These are phyloP conservation scores for Daldinia childiae DNA, from an alignment of 495 filamentous ascomycete genomes.

Conservation along the genomic window DNA sequence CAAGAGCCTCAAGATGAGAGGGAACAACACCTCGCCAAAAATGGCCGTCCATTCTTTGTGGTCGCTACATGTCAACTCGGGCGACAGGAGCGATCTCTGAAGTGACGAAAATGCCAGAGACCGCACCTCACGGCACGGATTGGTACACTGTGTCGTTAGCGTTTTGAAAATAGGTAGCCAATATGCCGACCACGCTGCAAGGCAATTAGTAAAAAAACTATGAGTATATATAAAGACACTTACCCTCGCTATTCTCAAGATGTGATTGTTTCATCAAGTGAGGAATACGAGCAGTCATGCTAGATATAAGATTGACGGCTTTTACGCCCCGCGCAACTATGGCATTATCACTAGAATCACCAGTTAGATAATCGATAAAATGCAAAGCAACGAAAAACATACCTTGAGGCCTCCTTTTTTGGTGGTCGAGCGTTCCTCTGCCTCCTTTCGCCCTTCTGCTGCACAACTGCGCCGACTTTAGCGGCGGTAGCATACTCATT, in stretches of 20 bases:
- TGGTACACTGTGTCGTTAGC: conserved; percentile 88
- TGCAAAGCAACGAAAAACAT: conserved; percentile 25
- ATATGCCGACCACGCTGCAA: conserved; percentile 91
- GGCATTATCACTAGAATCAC: conserved; percentile 67
- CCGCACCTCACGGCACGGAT: conserved; percentile 93
- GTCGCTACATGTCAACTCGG: conserved; percentile 76
- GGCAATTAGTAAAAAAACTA: conserved; percentile 35
- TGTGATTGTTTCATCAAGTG: conserved; percentile 91
- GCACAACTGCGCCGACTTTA: conserved; percentile 78
- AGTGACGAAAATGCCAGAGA: conserved; percentile 87
- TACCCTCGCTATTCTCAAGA: conserved; percentile 85
- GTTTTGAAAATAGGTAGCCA: conserved; percentile 95
- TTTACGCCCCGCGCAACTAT: conserved; percentile 80
- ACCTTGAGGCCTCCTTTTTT: conserved; percentile 70
- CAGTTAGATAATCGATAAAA: conserved; percentile 29
- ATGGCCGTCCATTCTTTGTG: conserved; percentile 94
- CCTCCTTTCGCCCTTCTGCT: conserved; percentile 81
- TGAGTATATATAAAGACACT: conserved; percentile 21
- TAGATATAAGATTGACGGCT: conserved; percentile 80
- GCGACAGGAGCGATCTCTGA: conserved; percentile 84
- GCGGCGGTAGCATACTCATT: conserved; percentile 91
- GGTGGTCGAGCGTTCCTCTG: conserved; percentile 54
- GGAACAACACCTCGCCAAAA: conserved; percentile 94
- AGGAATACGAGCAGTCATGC: conserved; percentile 81
- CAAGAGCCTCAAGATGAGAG: conserved; percentile 85